phyloP scores from a whole-genome alignment of 2,329 filamentous ascomycete genomes.

The Beauveria scarabaeidicola region DNA sequence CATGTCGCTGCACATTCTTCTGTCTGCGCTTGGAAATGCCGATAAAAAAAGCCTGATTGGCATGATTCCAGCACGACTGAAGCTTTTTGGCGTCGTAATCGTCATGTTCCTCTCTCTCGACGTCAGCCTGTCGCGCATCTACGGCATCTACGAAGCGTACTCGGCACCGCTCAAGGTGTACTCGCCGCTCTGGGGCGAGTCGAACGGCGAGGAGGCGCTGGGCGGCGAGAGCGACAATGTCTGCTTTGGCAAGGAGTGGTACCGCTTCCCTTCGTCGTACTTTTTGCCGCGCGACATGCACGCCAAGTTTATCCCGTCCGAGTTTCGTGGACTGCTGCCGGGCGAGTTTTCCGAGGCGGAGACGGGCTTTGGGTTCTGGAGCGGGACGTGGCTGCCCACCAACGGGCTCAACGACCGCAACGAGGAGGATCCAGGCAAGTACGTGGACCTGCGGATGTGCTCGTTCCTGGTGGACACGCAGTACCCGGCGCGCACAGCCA shows the following conservation, averaged over 20 bases:
- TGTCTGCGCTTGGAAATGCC: constrained; percentile 64
- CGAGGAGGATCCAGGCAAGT: constrained; percentile 77
- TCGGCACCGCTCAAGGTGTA: constrained; percentile 70
- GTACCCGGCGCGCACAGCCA: constrained; percentile 49
- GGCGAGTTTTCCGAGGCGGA: constrained; percentile 78
- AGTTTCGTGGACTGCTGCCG: constrained; percentile 80
- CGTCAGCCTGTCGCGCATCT: constrained; percentile 60
- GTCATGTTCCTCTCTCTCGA: constrained; percentile 57
- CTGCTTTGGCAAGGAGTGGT: constrained; percentile 96
- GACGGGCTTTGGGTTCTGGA: constrained; percentile 61
- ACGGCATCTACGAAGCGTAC: constrained; percentile 74
- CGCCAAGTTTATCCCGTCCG: constrained; percentile 83
- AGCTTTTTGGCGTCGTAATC: constrained; percentile 53
- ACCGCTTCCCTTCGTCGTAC: constrained; percentile 90
- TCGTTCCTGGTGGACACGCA: constrained; percentile 82
- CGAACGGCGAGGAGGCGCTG: constrained; percentile 38
- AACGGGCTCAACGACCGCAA: constrained; percentile 89
- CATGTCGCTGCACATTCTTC: constrained; percentile 70
- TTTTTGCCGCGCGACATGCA: constrained; percentile 76
- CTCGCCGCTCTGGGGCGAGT: constrained; percentile 51
- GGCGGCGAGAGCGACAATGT: constrained; percentile 58
- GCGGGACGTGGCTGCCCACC: constrained; percentile 77
- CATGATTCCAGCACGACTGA: constrained; percentile 67
- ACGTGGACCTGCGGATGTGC: constrained; percentile 68
- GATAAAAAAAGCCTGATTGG: constrained; percentile 59